Evolutionary conservation across 371 early-diverging fungal genomes (phyloP).

Genomic region (Rhizopus arrhizus): DNA sequence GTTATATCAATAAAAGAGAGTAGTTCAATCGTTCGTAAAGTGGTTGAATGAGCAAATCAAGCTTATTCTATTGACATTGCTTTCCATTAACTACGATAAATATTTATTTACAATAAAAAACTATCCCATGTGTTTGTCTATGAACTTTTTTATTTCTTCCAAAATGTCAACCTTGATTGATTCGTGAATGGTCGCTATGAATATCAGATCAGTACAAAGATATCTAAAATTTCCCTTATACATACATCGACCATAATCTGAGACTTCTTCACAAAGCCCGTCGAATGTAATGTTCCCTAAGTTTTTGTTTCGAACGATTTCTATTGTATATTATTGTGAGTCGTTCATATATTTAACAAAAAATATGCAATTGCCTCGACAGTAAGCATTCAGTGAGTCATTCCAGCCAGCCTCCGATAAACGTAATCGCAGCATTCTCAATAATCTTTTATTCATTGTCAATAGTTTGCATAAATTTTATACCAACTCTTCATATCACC

Average conservation of each 20-base stretch:
- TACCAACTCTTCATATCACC: conserved; percentile 8
- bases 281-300: conserved; percentile 21
- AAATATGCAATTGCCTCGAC: conserved; percentile 21
- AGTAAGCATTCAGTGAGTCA: conserved; percentile 32
- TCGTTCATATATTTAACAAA: not conserved
- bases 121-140: conserved; percentile 14
- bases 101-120: conserved; percentile 1
- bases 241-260: conserved; percentile 35
- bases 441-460: conserved; percentile 16
- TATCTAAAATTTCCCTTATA: not conserved
- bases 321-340: not conserved
- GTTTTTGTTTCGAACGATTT: conserved; percentile 16
- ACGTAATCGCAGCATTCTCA: conserved; percentile 23
- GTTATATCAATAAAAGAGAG: too few relatives aligned
- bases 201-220: not conserved
- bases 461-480: not conserved
- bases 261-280: conserved; percentile 22
- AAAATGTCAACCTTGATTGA: conserved; percentile 35
- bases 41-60: too few relatives aligned
- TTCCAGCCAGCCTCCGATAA: conserved; percentile 39
- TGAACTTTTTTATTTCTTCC: conserved; percentile 30
- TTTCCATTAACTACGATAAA: too few relatives aligned
- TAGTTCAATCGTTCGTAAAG: too few relatives aligned
- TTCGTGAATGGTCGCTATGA: conserved; percentile 31
- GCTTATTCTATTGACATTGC: too few relatives aligned